Evolutionary conservation across 257 asterid genomes (phyloP), one percentile per base, ranked within the genome.

Genomic region (Linderniella brevidens): DNA sequence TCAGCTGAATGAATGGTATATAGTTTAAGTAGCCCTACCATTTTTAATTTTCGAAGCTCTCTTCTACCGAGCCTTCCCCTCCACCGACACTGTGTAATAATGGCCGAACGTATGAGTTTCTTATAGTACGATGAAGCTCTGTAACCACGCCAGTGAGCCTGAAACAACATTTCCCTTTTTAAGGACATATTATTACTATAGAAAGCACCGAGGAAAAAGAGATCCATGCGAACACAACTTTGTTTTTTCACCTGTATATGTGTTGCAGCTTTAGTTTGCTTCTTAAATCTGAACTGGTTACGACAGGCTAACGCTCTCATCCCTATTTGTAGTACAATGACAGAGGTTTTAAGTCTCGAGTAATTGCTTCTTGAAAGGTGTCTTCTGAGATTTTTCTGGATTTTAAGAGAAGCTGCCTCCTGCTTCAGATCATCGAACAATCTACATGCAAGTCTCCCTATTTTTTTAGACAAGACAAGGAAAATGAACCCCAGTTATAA

Each of bases 391-490:
- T 68, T 76, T 38, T 75, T 78, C 92, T 90, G 96, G 45, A 90
- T 81, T 71, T 57, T 90, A 43, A 72, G 60, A 50, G 86, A 70
- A 69, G 96, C 94, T 11, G 93, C 85, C 69, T 65, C 75, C 70
- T 67, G 61, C 68, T 73, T 79, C 66, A 84, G 69, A 65, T 57
- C 56, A 11, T 67, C 74, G 39, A 59, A 80, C 35, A 52, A 20
- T 59, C 63, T 66, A 68, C 88, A 75, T 59, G 96, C 93, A 68
- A 81, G 75, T 65, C 72, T 69, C 64, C 92, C 98, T 88, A 79
- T 41, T n/a, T n/a, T n/a, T n/a, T n/a, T n/a, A 47, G 65, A 43
- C 49, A 44, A 48, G 43, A 17, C 25, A n/a, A 54, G 45, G 38
- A 8, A 35, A 42, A 54, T 25, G 32, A 25, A 25, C 6, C 32